These are phyloP conservation scores for Nannizzia gypsea DNA, from an alignment of 2,329 filamentous ascomycete species.

Conservation along the genomic window DNA sequence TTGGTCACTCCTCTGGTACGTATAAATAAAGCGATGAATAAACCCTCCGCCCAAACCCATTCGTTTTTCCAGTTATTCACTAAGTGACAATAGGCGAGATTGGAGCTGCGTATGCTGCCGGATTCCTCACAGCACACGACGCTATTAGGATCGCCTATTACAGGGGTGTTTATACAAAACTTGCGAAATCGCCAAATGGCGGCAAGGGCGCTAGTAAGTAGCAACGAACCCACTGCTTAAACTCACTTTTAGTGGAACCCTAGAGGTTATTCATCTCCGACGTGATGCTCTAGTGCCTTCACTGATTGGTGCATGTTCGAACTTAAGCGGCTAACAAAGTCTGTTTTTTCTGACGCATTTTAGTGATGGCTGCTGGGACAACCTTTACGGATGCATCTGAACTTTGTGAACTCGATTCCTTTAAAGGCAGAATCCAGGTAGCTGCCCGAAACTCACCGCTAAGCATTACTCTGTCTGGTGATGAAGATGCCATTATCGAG, in stretches of 20 bases:
- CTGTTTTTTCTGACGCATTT: too few species aligned
- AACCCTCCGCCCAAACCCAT: too few species aligned
- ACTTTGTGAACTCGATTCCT: slow-evolving; percentile 17
- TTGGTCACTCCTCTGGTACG: slow-evolving; percentile 40
- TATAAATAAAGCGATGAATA: too few species aligned
- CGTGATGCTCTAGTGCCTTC: too few species aligned
- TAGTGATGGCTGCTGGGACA: slow-evolving; percentile 40
- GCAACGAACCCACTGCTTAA: too few species aligned
- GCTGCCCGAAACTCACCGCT: slow-evolving; percentile 31
- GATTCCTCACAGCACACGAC: slow-evolving; percentile 30
- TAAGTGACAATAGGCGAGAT: too few species aligned
- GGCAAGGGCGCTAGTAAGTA: slow-evolving; percentile 33
- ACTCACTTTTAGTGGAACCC: too few species aligned
- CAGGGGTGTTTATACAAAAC: slow-evolving; percentile 28
- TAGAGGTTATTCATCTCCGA: too few species aligned
- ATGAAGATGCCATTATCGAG: slow-evolving; percentile 26
- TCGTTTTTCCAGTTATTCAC: too few species aligned
- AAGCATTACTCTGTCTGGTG: slow-evolving; percentile 37
- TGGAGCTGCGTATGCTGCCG: slow-evolving; percentile 41
- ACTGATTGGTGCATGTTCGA: too few species aligned
- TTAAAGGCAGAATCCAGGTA: slow-evolving; percentile 22
- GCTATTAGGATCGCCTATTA: slow-evolving; percentile 38
- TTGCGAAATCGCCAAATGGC: slow-evolving; percentile 7
- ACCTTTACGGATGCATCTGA: slow-evolving; percentile 26
- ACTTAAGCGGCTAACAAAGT: too few species aligned